phyloP scores from a whole-genome alignment of 1,139 yeast species.

The Diutina mesorugosa region DNA sequence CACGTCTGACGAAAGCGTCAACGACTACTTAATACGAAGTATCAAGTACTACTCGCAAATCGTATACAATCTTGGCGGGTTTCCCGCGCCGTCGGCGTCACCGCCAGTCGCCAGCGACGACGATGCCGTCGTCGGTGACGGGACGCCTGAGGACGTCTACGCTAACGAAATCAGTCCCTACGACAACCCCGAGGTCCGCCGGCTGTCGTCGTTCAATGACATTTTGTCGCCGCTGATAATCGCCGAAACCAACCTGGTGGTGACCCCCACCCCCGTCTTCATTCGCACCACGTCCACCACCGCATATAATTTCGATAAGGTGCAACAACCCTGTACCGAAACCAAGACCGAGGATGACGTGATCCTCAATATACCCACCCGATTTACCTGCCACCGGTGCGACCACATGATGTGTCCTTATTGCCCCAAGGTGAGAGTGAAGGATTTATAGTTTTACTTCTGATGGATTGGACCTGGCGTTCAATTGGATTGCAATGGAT shows the following conservation, averaged over 20 bases:
- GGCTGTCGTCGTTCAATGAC: neutral
- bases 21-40: neutral
- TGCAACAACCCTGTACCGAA: neutral
- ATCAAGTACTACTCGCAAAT: conserved; percentile 1
- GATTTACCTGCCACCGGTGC: conserved; percentile 35
- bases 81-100: neutral
- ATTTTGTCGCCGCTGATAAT: neutral
- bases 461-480: neutral
- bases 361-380: conserved; percentile 13
- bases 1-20: neutral
- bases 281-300: neutral
- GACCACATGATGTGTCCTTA: conserved; percentile 45
- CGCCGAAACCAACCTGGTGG: neutral
- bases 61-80: neutral
- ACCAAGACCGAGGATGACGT: conserved; percentile 15
- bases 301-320: neutral
- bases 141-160: neutral
- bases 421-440: conserved; percentile 30
- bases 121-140: neutral
- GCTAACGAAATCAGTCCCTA: neutral
- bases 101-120: neutral
- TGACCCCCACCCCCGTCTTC: conserved; percentile 1
- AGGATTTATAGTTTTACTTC: conserved; percentile 11
- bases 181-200: neutral
- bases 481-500: neutral